Percentiles rank a stretch among this genome's conserved stretches.
phyloP scores from a whole-genome alignment of 768 basidiomycete genomes.

The Auriscalpium orientale region DNA sequence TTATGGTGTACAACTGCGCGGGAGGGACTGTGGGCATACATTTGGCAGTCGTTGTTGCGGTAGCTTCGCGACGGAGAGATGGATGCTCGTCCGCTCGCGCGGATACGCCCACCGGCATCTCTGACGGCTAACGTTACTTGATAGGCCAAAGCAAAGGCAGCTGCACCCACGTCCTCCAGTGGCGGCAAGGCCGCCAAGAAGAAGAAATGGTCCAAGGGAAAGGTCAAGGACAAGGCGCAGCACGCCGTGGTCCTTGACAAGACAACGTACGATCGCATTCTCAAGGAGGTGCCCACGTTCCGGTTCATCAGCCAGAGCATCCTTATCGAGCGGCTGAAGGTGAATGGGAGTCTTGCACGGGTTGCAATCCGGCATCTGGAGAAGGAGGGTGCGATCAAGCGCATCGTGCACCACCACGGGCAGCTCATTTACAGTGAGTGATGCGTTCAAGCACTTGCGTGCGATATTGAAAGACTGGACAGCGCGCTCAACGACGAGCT shows the following conservation, averaged over 20 bases:
- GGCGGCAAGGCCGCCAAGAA: conserved; percentile 93
- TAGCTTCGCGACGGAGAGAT: conserved; percentile 9
- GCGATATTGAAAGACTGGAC: not conserved
- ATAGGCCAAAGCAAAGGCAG: conserved; percentile 61
- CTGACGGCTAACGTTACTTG: not conserved
- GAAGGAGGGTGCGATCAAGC: conserved; percentile 91
- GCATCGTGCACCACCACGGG: conserved; percentile 89
- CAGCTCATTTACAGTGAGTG: conserved; percentile 94
- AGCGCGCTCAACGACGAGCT: conserved; percentile 17
- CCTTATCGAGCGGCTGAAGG: conserved; percentile 96
- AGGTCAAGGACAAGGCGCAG: conserved; percentile 99
- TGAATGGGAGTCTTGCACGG: conserved; percentile 92
- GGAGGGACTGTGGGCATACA: not conserved
- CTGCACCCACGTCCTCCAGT: conserved; percentile 53
- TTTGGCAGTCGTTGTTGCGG: not conserved
- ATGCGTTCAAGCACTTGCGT: conserved; percentile 3
- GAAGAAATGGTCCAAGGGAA: conserved; percentile 99
- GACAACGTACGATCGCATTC: conserved; percentile 83
- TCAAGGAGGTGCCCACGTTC: conserved; percentile 99
- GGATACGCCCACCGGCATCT: conserved; percentile 20
- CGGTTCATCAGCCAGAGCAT: conserved; percentile 96
- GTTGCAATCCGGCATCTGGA: conserved; percentile 86
- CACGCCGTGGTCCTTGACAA: conserved; percentile 96
- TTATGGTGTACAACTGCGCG: not conserved
- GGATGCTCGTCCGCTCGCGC: conserved; percentile 17